Evolutionary conservation across 2,329 filamentous ascomycete genomes (phyloP).

Genomic region (Talaromyces atroroseus): DNA sequence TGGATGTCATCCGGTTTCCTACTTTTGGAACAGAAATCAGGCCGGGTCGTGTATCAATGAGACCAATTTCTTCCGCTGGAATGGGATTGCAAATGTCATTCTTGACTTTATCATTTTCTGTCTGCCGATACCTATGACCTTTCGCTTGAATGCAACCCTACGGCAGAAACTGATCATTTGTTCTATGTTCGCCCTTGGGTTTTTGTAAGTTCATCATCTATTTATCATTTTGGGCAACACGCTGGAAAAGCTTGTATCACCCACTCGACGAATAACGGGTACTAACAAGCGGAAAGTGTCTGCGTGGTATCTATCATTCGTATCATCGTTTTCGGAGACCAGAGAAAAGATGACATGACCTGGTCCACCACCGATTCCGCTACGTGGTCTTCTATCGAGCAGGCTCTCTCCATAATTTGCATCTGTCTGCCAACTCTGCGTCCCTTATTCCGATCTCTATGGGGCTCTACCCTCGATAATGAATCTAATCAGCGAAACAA

Average conservation of each 20-base stretch:
- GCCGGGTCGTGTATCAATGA: constrained; percentile 20
- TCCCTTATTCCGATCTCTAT: constrained; percentile 18
- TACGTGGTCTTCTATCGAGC: constrained; percentile 25
- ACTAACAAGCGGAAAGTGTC: constrained; percentile 17
- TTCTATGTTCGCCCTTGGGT: constrained; percentile 22
- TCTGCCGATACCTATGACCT: constrained; percentile 26
- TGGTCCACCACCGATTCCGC: constrained; percentile 18
- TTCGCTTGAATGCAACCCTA: constrained; percentile 18
- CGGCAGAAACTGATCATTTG: constrained; percentile 22
- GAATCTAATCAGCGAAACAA: not conserved
- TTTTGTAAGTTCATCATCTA: constrained; percentile 20
- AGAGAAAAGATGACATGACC: constrained; percentile 15
- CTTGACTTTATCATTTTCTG: constrained; percentile 23
- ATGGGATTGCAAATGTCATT: constrained; percentile 22
- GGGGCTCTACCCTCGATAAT: not conserved
- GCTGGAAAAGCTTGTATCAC: not conserved
- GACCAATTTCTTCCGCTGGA: constrained; percentile 22
- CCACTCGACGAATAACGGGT: too few species aligned
- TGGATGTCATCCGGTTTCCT: constrained; percentile 20
- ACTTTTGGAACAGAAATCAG: constrained; percentile 18
- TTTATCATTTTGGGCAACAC: too few species aligned
- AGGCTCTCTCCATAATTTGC: constrained; percentile 25
- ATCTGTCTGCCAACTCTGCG: constrained; percentile 25
- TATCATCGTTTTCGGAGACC: constrained; percentile 18
- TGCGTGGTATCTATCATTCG: constrained; percentile 23